These are phyloP conservation scores for Phalaenopsis equestris DNA, from an alignment of 106 monocot genomes.

Conservation along the genomic window DNA sequence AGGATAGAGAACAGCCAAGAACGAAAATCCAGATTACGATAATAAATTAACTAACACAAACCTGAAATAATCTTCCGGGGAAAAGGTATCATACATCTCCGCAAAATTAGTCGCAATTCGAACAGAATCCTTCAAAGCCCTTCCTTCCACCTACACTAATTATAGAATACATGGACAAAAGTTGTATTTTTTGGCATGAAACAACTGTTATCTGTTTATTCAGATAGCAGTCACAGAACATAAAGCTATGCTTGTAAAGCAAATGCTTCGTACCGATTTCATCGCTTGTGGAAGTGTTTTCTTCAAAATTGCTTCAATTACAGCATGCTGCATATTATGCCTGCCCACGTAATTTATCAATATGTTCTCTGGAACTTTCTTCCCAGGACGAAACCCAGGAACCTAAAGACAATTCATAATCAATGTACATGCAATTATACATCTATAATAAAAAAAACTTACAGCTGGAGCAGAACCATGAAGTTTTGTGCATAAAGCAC, in stretches of 20 bases:
- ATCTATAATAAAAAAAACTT: too few relatives aligned
- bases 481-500: too few relatives aligned
- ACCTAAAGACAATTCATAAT: conserved; percentile 27
- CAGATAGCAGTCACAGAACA: background rate
- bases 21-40: background rate
- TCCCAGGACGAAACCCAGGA: conserved; percentile 96
- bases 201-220: background rate
- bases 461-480: too few relatives aligned
- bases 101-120: conserved; percentile 72
- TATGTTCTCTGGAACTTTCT: conserved; percentile 84
- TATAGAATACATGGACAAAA: background rate
- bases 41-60: conserved; percentile 15
- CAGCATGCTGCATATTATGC: conserved; percentile 49
- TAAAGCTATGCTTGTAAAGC: background rate
- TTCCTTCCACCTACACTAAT: conserved; percentile 65
- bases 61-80: conserved; percentile 66
- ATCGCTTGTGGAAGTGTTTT: conserved; percentile 82
- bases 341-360: conserved; percentile 68
- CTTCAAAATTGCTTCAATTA: conserved; percentile 88
- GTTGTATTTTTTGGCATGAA: background rate
- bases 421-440: background rate
- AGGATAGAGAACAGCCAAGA: background rate
- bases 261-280: conserved; percentile 40
- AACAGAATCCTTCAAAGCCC: conserved; percentile 87
- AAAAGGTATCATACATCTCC: conserved; percentile 69